phyloP scores from a whole-genome alignment of 805 yeast genomes.

The Barnettozyma populi region DNA sequence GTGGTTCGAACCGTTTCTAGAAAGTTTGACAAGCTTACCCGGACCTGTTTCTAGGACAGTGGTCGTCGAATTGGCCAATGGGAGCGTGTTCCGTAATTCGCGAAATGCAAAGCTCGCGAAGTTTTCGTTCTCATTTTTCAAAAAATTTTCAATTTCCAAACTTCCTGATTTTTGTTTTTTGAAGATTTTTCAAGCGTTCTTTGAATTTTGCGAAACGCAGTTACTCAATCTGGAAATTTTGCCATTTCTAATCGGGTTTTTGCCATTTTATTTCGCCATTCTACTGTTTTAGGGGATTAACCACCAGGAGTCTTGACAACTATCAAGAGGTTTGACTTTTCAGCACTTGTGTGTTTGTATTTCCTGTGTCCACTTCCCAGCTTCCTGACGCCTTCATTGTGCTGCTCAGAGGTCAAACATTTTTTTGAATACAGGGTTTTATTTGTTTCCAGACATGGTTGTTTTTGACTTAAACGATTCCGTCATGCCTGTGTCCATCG shows the following conservation, averaged over 20 bases:
- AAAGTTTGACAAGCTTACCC: neutral
- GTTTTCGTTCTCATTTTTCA: neutral
- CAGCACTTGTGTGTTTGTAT: constrained; percentile 1
- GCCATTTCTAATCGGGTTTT: neutral
- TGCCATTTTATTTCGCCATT: constrained; percentile 1
- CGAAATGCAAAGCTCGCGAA: constrained; percentile 1
- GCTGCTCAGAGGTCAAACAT: constrained; percentile 22
- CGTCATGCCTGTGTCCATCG: constrained; percentile 2
- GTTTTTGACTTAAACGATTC: neutral
- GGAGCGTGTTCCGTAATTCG: neutral
- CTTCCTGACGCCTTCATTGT: constrained; percentile 27
- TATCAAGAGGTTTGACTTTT: constrained; percentile 1
- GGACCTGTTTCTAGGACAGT: neutral
- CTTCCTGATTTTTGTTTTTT: constrained; percentile 3
- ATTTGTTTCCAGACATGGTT: neutral
- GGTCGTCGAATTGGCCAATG: neutral
- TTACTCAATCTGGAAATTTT: constrained; percentile 1
- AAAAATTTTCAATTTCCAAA: neutral
- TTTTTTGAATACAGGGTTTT: neutral
- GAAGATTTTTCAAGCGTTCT: neutral
- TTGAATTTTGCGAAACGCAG: constrained; percentile 3
- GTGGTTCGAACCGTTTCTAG: constrained; percentile 1
- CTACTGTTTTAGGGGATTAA: neutral
- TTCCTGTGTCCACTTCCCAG: neutral
- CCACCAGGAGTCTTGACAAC: neutral